These are phyloP conservation scores for Phialemoniopsis sp. DNA, from an alignment of 2,329 filamentous ascomycete species.

Conservation along the genomic window DNA sequence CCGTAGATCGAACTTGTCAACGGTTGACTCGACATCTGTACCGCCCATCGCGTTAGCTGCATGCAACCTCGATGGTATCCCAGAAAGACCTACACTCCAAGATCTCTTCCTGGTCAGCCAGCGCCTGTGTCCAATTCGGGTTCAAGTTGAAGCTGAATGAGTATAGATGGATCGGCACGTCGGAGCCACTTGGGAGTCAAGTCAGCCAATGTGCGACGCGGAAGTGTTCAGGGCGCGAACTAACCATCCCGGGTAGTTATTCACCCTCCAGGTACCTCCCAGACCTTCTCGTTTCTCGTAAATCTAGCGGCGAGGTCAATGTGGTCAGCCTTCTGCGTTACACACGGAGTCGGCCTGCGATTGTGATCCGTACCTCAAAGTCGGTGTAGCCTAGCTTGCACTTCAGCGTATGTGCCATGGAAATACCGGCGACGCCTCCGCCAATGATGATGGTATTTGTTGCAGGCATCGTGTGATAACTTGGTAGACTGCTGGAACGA, in stretches of 20 bases:
- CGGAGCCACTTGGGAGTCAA: constrained; percentile 18
- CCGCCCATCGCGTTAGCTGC: neutral
- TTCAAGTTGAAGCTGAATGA: constrained; percentile 36
- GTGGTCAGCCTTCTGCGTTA: no score
- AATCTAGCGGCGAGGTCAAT: no score
- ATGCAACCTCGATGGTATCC: no score
- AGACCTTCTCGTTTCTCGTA: constrained; percentile 23
- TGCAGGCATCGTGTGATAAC: no score
- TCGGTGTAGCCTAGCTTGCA: constrained; percentile 21
- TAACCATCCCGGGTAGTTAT: no score
- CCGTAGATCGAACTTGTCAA: constrained; percentile 13
- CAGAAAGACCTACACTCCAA: no score
- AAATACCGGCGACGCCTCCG: constrained; percentile 24
- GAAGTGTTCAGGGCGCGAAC: no score
- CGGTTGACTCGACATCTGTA: constrained; percentile 10
- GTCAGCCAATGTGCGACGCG: no score
- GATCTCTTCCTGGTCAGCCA: no score
- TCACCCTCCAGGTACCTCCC: constrained; percentile 25
- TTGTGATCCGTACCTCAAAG: no score
- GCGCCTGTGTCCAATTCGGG: constrained; percentile 29
- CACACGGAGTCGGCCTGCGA: no score
- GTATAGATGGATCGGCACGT: constrained; percentile 32
- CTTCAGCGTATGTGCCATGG: constrained; percentile 24
- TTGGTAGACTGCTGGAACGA: no score
- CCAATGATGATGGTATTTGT: constrained; percentile 27